A percentile compares a stretch with the other conserved stretches of the same genome.
phyloP scores from a whole-genome alignment of 2,329 filamentous ascomycete genomes.

The Diaporthe vaccinii region DNA sequence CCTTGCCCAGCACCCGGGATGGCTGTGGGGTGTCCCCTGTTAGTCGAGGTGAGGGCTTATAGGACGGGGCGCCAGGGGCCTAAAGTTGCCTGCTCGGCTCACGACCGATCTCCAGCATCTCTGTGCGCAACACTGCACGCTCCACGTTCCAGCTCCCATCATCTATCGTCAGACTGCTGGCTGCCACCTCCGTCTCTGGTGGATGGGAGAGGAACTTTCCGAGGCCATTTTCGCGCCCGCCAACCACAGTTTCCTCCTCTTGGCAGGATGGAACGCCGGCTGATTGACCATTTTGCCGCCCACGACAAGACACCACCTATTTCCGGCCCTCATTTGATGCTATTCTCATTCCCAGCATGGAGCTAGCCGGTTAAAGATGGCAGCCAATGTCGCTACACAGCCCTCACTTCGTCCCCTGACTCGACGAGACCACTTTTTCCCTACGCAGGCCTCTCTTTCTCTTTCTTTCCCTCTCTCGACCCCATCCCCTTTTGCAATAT shows the following conservation, averaged over 20 bases:
- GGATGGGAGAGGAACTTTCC: neutral
- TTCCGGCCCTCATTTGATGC: constrained; percentile 30
- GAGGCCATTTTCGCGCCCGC: neutral
- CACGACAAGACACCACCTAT: constrained; percentile 5
- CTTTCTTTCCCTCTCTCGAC: neutral
- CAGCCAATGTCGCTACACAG: constrained; percentile 26
- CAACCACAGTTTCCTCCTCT: constrained; percentile 12
- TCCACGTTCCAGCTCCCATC: neutral
- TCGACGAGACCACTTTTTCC: constrained; percentile 8
- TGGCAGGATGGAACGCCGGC: constrained; percentile 9
- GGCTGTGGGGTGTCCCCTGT: constrained; percentile 32
- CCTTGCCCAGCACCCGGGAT: constrained; percentile 8
- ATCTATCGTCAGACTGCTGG: neutral
- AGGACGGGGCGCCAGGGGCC: neutral
- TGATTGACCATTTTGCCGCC: constrained; percentile 23
- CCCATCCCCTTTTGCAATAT: constrained; percentile 8
- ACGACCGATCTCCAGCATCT: constrained; percentile 28
- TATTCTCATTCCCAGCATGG: constrained; percentile 22
- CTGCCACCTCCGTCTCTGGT: neutral
- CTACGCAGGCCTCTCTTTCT: neutral
- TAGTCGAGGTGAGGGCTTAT: constrained; percentile 3
- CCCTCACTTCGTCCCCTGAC: constrained; percentile 20
- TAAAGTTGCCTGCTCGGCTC: constrained; percentile 21
- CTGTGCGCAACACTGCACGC: neutral
- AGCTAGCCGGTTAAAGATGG: constrained; percentile 14